A percentile compares a stretch with the other conserved stretches of the same genome.
These are phyloP conservation scores for Zygnema cylindricum DNA, from an alignment of 139 green algal genomes.

Conservation along the genomic window DNA sequence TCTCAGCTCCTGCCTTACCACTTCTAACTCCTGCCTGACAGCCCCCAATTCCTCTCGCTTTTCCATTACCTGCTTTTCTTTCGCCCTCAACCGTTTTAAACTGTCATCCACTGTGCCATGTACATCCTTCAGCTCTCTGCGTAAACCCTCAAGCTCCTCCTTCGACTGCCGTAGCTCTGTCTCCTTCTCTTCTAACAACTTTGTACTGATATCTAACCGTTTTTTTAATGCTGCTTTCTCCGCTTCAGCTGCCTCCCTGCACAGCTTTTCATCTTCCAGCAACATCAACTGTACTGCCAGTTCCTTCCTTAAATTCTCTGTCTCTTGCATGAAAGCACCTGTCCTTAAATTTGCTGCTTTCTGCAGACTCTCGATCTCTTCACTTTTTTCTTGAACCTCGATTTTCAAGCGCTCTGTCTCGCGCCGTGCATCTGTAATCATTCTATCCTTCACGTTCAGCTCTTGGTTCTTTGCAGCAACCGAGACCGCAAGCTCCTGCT, in stretches of 20 bases:
- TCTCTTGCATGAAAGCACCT: neutral
- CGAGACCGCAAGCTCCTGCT: neutral
- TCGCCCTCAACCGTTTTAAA: neutral
- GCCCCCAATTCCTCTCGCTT: neutral
- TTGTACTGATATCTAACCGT: neutral
- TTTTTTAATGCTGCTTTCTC: neutral
- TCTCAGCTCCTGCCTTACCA: neutral
- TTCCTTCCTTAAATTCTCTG: neutral
- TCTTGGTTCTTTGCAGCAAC: neutral
- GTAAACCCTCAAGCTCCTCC: neutral
- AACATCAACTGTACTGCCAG: neutral
- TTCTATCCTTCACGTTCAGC: neutral
- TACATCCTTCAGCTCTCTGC: neutral
- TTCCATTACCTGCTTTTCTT: neutral
- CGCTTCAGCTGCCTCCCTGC: neutral
- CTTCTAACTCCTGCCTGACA: neutral
- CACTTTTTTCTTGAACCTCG: neutral
- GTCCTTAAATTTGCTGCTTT: neutral
- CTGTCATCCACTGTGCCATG: neutral
- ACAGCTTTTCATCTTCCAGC: neutral
- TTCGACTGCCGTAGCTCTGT: neutral
- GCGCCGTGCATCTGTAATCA: neutral
- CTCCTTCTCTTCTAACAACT: neutral
- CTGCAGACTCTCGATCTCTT: neutral
- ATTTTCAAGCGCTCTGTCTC: neutral